Evolutionary conservation across 805 yeast genomes (phyloP).

Genomic region (Lachancea fermentati): DNA sequence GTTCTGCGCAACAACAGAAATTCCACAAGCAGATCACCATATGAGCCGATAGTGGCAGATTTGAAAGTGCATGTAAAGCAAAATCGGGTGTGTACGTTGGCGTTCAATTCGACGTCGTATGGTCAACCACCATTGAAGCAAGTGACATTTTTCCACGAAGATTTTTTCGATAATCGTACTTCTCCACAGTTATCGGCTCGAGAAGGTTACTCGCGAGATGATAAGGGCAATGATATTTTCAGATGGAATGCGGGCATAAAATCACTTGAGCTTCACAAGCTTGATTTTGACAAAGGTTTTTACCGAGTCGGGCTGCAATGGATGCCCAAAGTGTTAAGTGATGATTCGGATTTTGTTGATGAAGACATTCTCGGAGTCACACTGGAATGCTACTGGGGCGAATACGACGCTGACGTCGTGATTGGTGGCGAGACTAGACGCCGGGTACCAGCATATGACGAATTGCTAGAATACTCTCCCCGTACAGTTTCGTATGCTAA

Average conservation of each 20-base stretch:
- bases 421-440: slow-evolving; percentile 36
- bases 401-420: slow-evolving; percentile 44
- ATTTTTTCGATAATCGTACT: slow-evolving; percentile 7
- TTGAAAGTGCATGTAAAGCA: slow-evolving; percentile 51
- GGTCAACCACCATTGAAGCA: slow-evolving; percentile 59
- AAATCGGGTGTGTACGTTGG: slow-evolving; percentile 59
- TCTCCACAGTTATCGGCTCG: slow-evolving; percentile 9
- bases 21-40: slow-evolving; percentile 41
- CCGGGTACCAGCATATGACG: slow-evolving; percentile 66
- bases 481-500: slow-evolving; percentile 60
- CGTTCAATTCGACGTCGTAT: slow-evolving; percentile 48
- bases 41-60: slow-evolving; percentile 62
- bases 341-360: slow-evolving; percentile 30
- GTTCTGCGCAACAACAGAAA: slow-evolving; percentile 46
- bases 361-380: slow-evolving; percentile 45
- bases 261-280: slow-evolving; percentile 56
- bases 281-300: slow-evolving; percentile 47
- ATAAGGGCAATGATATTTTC: slow-evolving; percentile 41
- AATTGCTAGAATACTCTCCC: slow-evolving; percentile 64
- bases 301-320: slow-evolving; percentile 68
- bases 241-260: slow-evolving; percentile 61
- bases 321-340: slow-evolving; percentile 55
- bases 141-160: slow-evolving; percentile 45
- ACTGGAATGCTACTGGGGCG: slow-evolving; percentile 75
- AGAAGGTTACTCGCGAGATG: slow-evolving; percentile 28